Conservation (phyloP, 2,329 filamentous ascomycete genomes). For the Didymella arachidicola region DNA sequence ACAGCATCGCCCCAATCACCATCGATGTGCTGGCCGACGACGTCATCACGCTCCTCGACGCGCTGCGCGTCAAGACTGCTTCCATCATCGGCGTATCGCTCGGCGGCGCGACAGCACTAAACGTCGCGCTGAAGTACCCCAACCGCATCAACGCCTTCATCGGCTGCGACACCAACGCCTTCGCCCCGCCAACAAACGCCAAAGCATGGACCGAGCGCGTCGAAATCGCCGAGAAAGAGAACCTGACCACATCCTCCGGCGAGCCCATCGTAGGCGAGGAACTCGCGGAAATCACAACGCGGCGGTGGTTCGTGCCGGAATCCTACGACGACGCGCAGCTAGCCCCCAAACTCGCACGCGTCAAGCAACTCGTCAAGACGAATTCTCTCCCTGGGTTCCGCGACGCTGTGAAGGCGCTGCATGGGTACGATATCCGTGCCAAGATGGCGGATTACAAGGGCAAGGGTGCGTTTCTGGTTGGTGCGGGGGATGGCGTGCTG, state of each 20-base stretch:
- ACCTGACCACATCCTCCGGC: conserved; percentile 46
- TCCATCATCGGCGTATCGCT: conserved; percentile 79
- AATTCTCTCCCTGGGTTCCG: conserved; percentile 76
- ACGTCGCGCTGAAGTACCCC: conserved; percentile 73
- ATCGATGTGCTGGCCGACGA: conserved; percentile 74
- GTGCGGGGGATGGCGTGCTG: conserved; percentile 75
- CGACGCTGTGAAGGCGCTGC: conserved; percentile 73
- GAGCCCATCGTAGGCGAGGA: conserved; percentile 66
- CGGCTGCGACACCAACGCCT: conserved; percentile 79
- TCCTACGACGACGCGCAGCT: conserved; percentile 63
- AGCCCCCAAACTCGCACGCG: conserved; percentile 62
- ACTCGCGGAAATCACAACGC: conserved; percentile 74
- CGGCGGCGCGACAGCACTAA: conserved; percentile 79
- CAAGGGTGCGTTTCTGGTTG: conserved; percentile 74
- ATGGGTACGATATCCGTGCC: conserved; percentile 71
- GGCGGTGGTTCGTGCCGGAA: conserved; percentile 74
- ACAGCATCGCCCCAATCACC: conserved; percentile 56
- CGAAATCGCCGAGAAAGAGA: conserved; percentile 67
- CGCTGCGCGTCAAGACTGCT: conserved; percentile 72
- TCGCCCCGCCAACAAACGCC: conserved; percentile 75
- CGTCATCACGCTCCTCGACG: conserved; percentile 69
- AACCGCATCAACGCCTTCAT: conserved; percentile 67
- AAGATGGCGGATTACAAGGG: conserved; percentile 63
- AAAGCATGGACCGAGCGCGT: conserved; percentile 82
- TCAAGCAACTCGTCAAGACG: conserved; percentile 71